Evolutionary conservation across 371 early-diverging fungal genomes (phyloP), one percentile per base, ranked within the genome.

Genomic region (Lichtheimia ramosa): DNA sequence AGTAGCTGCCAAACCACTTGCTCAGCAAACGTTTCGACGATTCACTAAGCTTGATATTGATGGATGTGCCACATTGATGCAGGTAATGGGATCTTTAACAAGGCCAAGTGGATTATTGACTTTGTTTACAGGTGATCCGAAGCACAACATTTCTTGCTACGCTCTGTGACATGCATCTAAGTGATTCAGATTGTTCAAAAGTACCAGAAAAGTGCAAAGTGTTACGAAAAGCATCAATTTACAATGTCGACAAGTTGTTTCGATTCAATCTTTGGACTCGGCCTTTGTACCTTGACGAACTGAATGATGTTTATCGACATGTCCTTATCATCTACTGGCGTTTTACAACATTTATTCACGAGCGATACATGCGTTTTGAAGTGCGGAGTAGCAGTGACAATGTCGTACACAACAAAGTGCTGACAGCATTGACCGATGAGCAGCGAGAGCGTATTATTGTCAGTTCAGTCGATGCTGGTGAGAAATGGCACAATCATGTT

Each of bases 21-120:
- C 52, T 12, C 53, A 61, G 13, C 65, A 65, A 23, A 56, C 65
- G 0, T 65, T 55, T 39, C 65, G 48, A 20, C 54, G 58, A 40
- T 65, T 65, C 15, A 8, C 42, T 3, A 51, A 57, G 16, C 52
- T 65, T 20, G 43, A 51, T 21, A 56, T 49, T 7, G 61, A 60
- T 3, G 57, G 53, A 18, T 52, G 48, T 20, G 57, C 65, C 8
- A 53, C 34, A 14, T 23, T 65, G 3, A 57, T 63, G 28, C 57
- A 59, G 51, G 65, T 59, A 54, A 59, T 23, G 0, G 40, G 27
- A 43, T 48, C 2, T 20, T 16, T 27, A 46, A 34, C 10, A 34
- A 2, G 10, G 0, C 2, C 24, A 55, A 46, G 24, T 2, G 49
- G n/a, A 16, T 48, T 20, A 5, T 43, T 23, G 24, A 18, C 43